Base-by-base conservation (phyloP, 2,329 filamentous ascomycete species). In the Parastagonospora nodorum region DNA sequence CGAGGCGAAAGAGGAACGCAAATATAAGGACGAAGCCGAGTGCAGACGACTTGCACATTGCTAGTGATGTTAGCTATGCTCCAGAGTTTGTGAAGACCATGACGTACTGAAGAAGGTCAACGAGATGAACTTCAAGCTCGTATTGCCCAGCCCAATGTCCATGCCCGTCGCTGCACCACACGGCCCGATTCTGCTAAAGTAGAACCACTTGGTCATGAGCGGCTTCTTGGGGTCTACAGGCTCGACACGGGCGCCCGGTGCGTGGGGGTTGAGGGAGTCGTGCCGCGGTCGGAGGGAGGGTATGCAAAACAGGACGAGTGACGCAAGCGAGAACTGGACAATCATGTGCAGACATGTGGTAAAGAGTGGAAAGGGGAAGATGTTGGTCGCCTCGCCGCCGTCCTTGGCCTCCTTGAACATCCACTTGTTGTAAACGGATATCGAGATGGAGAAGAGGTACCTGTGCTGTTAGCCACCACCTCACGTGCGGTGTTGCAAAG, bases 31-130 rank as follows among this genome's bases (percentile, higher is more conserved):
- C 94, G 70, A 97, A 99, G 38, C 90, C 92, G 16, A 99, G 84
- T 12, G 93, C 90, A 8, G 92, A 97, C 5, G 93, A 97, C 82
- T 99, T 99, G 78, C 94, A 97, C 94, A 99, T 97, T 52, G 94
- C 73, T 76, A 53, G 40, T 44, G 39, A 49, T 19, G 56, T 73
- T 61, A 67, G 61, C 51, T 38, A 2, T 36, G 3, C 3, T 44
- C 27, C 12, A 8, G 27, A 2, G 35, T 2, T 11, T 8, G 9
- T 8, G 6, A 8, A 6, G 6, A 24, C 24, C n/a, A 36, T 10
- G 9, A 64, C 75, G 57, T 65, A 77, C 75, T 99, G 76, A 96
- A 96, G 73, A 99, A 99, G 8, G 93, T 97, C 61, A 99, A 84
- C 36, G 90, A 92, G 65, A 99, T 97, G 73, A 95, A 97, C 74